Percentiles rank a stretch among this genome's conserved stretches.
Evolutionary conservation across 2,329 filamentous ascomycete genomes (phyloP).

Genomic region (Pyrenochaeta sp.): DNA sequence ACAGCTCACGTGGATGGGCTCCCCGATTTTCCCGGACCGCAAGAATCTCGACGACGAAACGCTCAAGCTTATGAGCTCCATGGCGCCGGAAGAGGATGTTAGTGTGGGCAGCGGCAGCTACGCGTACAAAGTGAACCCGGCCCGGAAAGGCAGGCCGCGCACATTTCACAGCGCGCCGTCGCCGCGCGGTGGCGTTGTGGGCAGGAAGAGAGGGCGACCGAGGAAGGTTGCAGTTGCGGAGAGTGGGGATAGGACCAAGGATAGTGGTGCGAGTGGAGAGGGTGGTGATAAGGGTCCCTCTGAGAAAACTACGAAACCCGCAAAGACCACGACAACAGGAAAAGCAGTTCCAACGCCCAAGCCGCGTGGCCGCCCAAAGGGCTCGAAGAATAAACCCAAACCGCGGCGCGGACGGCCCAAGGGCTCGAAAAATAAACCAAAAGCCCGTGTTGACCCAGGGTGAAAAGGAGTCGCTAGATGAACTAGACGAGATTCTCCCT

Average conservation of each 20-base stretch:
- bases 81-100: neutral
- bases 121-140: neutral
- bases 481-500: too few species aligned
- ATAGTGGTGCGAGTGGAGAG: too few species aligned
- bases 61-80: slow-evolving; percentile 10
- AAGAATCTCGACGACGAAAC: slow-evolving; percentile 32
- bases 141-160: neutral
- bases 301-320: too few species aligned
- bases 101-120: too few species aligned
- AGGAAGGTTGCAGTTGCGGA: neutral
- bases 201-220: neutral
- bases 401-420: slow-evolving; percentile 12
- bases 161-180: neutral
- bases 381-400: slow-evolving; percentile 23
- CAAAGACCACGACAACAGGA: too few species aligned
- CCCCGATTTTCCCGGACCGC: slow-evolving; percentile 42
- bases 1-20: slow-evolving; percentile 48
- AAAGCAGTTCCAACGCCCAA: neutral
- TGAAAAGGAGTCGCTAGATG: neutral
- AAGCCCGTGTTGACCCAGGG: neutral
- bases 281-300: too few species aligned
- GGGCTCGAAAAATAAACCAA: slow-evolving; percentile 17
- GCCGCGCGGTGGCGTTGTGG: neutral
- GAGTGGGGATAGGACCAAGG: slow-evolving; percentile 5
- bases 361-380: slow-evolving; percentile 20